Evolutionary conservation across 768 basidiomycete species (phyloP), one percentile per base, ranked within the genome.

Genomic region (Tricholoma bakamatsutake): DNA sequence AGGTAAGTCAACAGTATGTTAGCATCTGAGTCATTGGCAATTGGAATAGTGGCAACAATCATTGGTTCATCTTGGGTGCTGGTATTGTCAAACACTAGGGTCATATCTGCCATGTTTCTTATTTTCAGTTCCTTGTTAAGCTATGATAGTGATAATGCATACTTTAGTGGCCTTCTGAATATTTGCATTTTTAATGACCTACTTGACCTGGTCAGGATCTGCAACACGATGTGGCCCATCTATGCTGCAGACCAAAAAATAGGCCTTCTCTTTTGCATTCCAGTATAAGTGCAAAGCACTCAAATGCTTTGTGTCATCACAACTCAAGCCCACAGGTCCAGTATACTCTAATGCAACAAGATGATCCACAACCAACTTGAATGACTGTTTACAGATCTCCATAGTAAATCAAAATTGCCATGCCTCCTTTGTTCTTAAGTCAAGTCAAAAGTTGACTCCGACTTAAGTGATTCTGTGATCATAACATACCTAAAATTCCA

Each of bases 251-350:
- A n/a, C n/a, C n/a, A n/a, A n/a, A n/a, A 18, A 70, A 49, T 0
- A 8, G 10, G 43, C 18, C 21, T 45, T 45, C 21, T 45, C 21
- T 15, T 61, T 39, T 2, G 58, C 3, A 55, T 73, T 70, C 30
- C 53, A 70, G 53, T 63, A 69, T 0, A 66, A 52, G 0, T 64
- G 57, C 3, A 69, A 57, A 0, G 62, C 43, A 0, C 64, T 39
- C 13, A 61, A 56, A 0, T 76, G 61, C 55, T 75, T 72, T 2
- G 73, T 74, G 54, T 76, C 73, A 48, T 77, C 73, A 31, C 67
- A 71, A 39, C 61, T 62, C 0, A 75, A 54, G 5, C 54, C 66
- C 8, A 71, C 50, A 0, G 68, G 74, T 0, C 67, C 72, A 12
- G 50, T 30, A 27, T 65, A 68, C 9, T 59, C 50, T 51, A 69